phyloP scores from a whole-genome alignment of 2,329 filamentous ascomycete genomes.

The Coniochaeta sp. region DNA sequence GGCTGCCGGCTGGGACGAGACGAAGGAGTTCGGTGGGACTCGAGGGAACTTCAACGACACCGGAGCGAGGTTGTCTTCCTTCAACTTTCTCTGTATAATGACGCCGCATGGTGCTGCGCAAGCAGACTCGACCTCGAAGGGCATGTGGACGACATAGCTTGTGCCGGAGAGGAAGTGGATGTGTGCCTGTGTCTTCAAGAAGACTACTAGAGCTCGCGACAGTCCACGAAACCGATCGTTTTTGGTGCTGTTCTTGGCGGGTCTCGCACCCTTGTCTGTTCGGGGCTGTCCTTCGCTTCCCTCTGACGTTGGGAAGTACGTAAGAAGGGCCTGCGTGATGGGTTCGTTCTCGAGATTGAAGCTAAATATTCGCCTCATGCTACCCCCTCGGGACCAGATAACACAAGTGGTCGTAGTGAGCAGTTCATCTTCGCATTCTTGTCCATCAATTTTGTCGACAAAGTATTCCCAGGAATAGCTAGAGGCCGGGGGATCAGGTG shows the following conservation, averaged over 20 bases:
- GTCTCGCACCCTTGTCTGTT: not conserved
- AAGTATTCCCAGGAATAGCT: constrained; percentile 71
- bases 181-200: constrained; percentile 87
- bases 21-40: constrained; percentile 77
- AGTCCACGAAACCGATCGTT: constrained; percentile 20
- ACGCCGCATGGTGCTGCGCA: constrained; percentile 78
- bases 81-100: constrained; percentile 74
- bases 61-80: constrained; percentile 39
- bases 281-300: constrained; percentile 16
- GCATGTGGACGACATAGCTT: constrained; percentile 84
- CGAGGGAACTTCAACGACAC: constrained; percentile 48
- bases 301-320: constrained; percentile 62
- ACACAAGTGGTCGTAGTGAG: constrained; percentile 69
- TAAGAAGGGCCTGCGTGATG: constrained; percentile 79
- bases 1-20: constrained; percentile 58
- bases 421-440: constrained; percentile 65
- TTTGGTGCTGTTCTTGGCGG: constrained; percentile 3
- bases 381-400: constrained; percentile 80
- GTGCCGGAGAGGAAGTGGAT: constrained; percentile 86
- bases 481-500: constrained; percentile 54
- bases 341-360: constrained; percentile 83
- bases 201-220: constrained; percentile 73
- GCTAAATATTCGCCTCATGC: constrained; percentile 78
- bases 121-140: constrained; percentile 86
- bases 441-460: constrained; percentile 30